Percentiles rank a stretch among this genome's conserved stretches.
Evolutionary conservation across 2,329 filamentous ascomycete genomes (phyloP).

Genomic region (Metarhizium rileyi): DNA sequence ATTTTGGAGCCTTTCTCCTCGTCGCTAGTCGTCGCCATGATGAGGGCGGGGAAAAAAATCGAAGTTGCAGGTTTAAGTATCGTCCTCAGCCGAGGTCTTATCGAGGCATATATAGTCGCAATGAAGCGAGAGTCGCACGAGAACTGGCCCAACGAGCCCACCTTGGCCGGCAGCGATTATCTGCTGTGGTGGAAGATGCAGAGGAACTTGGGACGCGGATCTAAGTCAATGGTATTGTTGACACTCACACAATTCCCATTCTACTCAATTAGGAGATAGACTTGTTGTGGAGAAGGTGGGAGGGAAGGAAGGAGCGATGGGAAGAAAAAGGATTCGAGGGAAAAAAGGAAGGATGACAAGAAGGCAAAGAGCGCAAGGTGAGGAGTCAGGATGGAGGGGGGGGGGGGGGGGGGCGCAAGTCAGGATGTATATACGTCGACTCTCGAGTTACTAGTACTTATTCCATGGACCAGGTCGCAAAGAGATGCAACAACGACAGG

Average conservation of each 20-base stretch:
- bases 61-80: neutral
- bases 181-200: neutral
- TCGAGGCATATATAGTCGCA: neutral
- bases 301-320: neutral
- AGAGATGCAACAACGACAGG: no score
- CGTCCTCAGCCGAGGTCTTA: neutral
- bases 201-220: neutral
- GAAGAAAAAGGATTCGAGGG: neutral
- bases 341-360: neutral
- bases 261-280: conserved; percentile 3
- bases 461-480: no score
- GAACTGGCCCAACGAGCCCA: neutral
- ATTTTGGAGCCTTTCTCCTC: conserved; percentile 20
- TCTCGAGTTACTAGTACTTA: no score
- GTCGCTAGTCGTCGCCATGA: conserved; percentile 14
- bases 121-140: neutral
- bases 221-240: neutral
- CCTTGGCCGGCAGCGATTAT: neutral
- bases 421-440: conserved; percentile 2
- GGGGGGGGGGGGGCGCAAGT: neutral
- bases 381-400: neutral
- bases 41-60: neutral
- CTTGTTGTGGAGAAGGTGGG: neutral
- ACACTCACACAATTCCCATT: conserved; percentile 3
- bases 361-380: no score